These are phyloP conservation scores for Podospora tetraspora DNA, from an alignment of 495 filamentous ascomycete species.

Conservation along the genomic window DNA sequence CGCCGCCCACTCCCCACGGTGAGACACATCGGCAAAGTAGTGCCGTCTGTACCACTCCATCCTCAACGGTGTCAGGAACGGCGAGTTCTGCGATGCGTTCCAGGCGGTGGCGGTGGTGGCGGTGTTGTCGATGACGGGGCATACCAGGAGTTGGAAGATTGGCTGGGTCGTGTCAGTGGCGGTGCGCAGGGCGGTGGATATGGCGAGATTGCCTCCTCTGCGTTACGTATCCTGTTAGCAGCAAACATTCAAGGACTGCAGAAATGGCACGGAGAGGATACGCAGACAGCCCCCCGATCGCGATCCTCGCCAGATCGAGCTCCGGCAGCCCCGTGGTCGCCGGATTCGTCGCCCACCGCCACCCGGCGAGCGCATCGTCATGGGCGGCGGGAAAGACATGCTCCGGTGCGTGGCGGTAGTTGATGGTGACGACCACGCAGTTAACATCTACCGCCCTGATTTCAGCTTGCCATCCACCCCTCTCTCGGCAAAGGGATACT, in stretches of 20 bases:
- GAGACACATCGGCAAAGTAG: slow-evolving; percentile 12
- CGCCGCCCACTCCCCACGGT: neutral
- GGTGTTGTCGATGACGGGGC: slow-evolving; percentile 27
- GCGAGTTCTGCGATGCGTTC: slow-evolving; percentile 6
- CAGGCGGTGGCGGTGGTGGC: slow-evolving; percentile 11
- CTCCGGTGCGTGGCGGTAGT: slow-evolving; percentile 28
- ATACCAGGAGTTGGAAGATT: slow-evolving; percentile 14
- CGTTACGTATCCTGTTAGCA: neutral
- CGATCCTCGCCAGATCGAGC: neutral
- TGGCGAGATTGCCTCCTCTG: slow-evolving; percentile 5
- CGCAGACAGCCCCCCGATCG: slow-evolving; percentile 11
- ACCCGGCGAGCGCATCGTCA: slow-evolving; percentile 14
- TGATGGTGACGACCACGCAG: slow-evolving; percentile 22
- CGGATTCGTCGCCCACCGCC: slow-evolving; percentile 11
- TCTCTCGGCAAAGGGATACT: neutral
- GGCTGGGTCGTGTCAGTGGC: neutral
- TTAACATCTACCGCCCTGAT: neutral
- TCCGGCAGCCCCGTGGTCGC: neutral
- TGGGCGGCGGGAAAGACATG: slow-evolving; percentile 19
- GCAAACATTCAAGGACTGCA: neutral
- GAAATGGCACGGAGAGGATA: neutral
- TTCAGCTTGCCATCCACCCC: neutral
- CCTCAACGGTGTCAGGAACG: slow-evolving; percentile 22
- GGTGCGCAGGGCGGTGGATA: neutral
- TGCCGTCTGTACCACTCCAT: slow-evolving; percentile 25